Conservation (phyloP, 352 stramenopile species). For the Pythium aquatile region DNA sequence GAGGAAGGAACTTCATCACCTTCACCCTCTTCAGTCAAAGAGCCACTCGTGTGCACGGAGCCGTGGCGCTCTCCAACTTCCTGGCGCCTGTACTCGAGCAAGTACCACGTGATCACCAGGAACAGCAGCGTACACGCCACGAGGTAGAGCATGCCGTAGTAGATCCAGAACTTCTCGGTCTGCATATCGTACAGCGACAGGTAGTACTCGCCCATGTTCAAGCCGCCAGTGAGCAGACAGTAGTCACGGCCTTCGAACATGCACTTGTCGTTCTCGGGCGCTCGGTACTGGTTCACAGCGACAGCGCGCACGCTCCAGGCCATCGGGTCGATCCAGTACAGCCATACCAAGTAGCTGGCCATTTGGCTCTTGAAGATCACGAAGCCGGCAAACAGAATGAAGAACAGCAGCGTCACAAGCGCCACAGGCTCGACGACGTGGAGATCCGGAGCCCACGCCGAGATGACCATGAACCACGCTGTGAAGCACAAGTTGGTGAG, state of each 20-base stretch:
- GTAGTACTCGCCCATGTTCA: slow-evolving; percentile 25
- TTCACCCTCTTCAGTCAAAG: not conserved
- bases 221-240: slow-evolving; percentile 8
- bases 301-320: slow-evolving; percentile 31
- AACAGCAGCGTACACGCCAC: slow-evolving; percentile 26
- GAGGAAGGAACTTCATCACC: not conserved
- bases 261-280: slow-evolving; percentile 23
- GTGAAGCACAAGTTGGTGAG: slow-evolving; percentile 35
- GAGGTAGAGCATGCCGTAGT: slow-evolving; percentile 18
- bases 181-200: slow-evolving; percentile 26
- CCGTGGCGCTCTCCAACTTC: slow-evolving; percentile 11
- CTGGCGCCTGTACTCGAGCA: slow-evolving; percentile 35
- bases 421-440: slow-evolving; percentile 28
- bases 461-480: slow-evolving; percentile 36
- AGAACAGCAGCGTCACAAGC: slow-evolving; percentile 29
- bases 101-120: slow-evolving; percentile 23
- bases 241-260: slow-evolving; percentile 20
- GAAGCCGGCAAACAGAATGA: slow-evolving; percentile 40
- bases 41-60: not conserved
- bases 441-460: slow-evolving; percentile 20
- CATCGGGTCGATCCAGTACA: slow-evolving; percentile 50
- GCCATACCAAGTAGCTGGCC: slow-evolving; percentile 37
- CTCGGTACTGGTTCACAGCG: slow-evolving; percentile 36
- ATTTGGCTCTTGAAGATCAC: slow-evolving; percentile 35
- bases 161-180: slow-evolving; percentile 26